These are phyloP conservation scores for Nicotiana paniculata DNA, from an alignment of 257 asterid species.

Conservation along the genomic window DNA sequence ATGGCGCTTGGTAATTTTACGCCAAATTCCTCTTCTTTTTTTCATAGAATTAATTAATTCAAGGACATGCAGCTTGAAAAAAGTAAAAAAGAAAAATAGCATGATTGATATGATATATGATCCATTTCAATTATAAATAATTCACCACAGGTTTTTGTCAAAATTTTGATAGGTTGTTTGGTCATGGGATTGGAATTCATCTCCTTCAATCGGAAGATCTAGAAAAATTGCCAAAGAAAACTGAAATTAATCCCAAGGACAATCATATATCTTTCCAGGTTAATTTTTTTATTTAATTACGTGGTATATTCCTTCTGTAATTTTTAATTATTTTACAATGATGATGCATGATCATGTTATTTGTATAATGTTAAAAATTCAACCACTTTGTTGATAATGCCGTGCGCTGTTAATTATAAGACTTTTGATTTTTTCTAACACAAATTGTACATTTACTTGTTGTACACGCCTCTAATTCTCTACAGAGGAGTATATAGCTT, in stretches of 20 bases:
- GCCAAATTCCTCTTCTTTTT: background rate
- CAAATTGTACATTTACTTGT: background rate
- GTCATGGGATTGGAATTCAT: constrained; percentile 92
- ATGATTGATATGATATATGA: background rate
- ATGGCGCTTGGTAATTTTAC: constrained; percentile 71
- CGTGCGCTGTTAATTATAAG: background rate
- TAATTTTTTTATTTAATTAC: background rate
- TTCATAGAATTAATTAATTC: background rate
- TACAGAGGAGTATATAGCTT: no score
- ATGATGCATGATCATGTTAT: background rate
- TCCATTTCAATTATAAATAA: background rate
- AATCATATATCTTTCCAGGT: constrained; percentile 97
- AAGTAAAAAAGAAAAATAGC: no score
- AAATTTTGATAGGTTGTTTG: constrained; percentile 54
- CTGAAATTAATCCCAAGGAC: constrained; percentile 76
- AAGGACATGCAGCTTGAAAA: background rate
- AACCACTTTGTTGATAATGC: background rate
- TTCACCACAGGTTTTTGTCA: background rate
- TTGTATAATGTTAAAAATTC: background rate
- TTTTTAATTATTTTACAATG: background rate
- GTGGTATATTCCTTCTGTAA: no score
- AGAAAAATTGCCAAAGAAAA: constrained; percentile 51
- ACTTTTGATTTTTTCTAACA: background rate
- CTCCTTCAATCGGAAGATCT: constrained; percentile 72
- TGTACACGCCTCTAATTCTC: background rate